Conservation (phyloP, 768 basidiomycete genomes). For the Pholiota microspora region DNA sequence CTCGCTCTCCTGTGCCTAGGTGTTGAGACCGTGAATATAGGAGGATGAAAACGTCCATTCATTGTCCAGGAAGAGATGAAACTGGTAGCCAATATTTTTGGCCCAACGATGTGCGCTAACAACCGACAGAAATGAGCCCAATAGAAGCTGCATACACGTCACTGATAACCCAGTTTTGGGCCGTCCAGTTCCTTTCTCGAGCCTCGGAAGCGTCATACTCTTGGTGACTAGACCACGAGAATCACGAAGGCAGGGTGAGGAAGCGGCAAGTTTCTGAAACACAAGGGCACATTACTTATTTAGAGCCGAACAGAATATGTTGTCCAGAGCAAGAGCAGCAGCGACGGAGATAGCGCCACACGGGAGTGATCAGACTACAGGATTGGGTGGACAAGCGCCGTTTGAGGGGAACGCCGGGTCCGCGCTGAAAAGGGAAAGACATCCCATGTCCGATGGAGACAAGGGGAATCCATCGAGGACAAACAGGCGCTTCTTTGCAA, state of each 20-base stretch:
- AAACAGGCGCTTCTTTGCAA: slow-evolving; percentile 1
- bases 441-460: slow-evolving; percentile 17
- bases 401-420: slow-evolving; percentile 13
- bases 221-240: slow-evolving; percentile 6
- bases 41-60: slow-evolving; percentile 1
- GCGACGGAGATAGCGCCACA: slow-evolving; percentile 5
- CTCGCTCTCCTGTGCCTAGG: background rate
- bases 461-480: slow-evolving; percentile 25
- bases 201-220: slow-evolving; percentile 13
- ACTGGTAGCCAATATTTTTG: slow-evolving; percentile 5
- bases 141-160: slow-evolving; percentile 23
- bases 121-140: slow-evolving; percentile 13
- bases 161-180: slow-evolving; percentile 13
- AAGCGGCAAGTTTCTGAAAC: slow-evolving; percentile 13
- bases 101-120: slow-evolving; percentile 6
- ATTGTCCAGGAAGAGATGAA: slow-evolving; percentile 7
- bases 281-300: background rate
- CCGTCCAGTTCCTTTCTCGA: slow-evolving; percentile 9
- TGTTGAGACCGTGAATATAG: background rate
- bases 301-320: slow-evolving; percentile 17
- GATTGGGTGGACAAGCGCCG: background rate
- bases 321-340: slow-evolving; percentile 10
- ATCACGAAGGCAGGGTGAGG: slow-evolving; percentile 3
- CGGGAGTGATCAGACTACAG: background rate
- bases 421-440: slow-evolving; percentile 13